These are phyloP conservation scores for Mycena rosella DNA, from an alignment of 768 basidiomycete genomes.

Conservation along the genomic window DNA sequence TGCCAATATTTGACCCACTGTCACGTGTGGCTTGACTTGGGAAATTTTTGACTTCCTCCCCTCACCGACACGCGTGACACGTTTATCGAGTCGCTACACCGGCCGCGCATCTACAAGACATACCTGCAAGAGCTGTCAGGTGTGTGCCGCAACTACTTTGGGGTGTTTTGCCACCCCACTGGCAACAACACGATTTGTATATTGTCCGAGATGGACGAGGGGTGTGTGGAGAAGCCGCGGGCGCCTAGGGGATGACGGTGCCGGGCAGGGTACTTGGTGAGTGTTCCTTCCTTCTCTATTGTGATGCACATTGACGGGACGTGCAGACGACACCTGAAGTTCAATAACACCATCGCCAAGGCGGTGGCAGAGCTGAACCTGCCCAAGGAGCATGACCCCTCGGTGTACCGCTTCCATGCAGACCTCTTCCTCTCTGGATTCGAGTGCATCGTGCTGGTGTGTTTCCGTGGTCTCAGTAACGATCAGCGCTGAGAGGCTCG, in stretches of 20 bases:
- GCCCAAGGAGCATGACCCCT: constrained; percentile 77
- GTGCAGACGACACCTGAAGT: constrained; percentile 86
- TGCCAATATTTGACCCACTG: too few relatives aligned
- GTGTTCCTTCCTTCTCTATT: constrained; percentile 44
- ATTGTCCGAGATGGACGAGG: constrained; percentile 85
- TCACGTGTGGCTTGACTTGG: too few relatives aligned
- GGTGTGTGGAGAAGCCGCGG: constrained; percentile 86
- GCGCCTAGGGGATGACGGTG: constrained; percentile 99
- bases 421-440: constrained; percentile 94
- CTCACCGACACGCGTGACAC: constrained; percentile 71
- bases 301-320: neutral
- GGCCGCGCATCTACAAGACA: constrained; percentile 80
- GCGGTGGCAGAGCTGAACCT: constrained; percentile 74
- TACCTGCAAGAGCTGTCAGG: constrained; percentile 90
- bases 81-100: constrained; percentile 81
- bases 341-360: constrained; percentile 85
- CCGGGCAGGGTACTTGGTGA: constrained; percentile 96
- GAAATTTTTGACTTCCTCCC: too few relatives aligned
- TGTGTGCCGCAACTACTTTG: constrained; percentile 93
- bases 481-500: constrained; percentile 2
- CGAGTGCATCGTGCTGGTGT: constrained; percentile 89
- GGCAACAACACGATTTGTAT: constrained; percentile 93
- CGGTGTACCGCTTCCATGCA: constrained; percentile 84
- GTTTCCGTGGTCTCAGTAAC: constrained; percentile 8
- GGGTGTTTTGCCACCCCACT: constrained; percentile 99